Conservation (phyloP, 495 filamentous ascomycete genomes). For the Hyaloscypha hepaticicola region DNA sequence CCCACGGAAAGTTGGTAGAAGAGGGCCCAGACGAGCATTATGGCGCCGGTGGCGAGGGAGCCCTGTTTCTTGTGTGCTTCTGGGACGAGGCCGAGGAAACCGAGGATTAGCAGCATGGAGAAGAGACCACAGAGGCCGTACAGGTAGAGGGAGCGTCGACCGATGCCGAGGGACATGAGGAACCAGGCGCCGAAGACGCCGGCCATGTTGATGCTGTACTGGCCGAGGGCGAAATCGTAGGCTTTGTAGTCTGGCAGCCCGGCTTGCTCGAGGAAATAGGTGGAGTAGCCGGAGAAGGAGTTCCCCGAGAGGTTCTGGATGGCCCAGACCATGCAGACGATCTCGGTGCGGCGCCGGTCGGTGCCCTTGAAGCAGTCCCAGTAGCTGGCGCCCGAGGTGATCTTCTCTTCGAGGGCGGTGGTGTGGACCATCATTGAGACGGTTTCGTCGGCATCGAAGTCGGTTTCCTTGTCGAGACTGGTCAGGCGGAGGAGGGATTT, state of each 20-base stretch:
- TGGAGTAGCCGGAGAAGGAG: slow-evolving; percentile 78
- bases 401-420: slow-evolving; percentile 69
- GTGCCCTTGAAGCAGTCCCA: slow-evolving; percentile 74
- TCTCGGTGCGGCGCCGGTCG: slow-evolving; percentile 74
- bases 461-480: slow-evolving; percentile 50
- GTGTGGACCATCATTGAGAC: slow-evolving; percentile 86
- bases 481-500: slow-evolving; percentile 65
- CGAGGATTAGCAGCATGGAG: slow-evolving; percentile 67
- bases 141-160: slow-evolving; percentile 70
- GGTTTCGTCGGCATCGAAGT: slow-evolving; percentile 73
- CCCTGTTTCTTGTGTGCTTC: slow-evolving; percentile 50
- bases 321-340: slow-evolving; percentile 77
- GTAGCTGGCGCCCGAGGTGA: slow-evolving; percentile 67
- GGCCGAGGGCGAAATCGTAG: slow-evolving; percentile 70
- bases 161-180: slow-evolving; percentile 67
- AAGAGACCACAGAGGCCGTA: slow-evolving; percentile 65
- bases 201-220: slow-evolving; percentile 73
- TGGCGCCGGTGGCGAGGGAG: slow-evolving; percentile 65
- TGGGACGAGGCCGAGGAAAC: slow-evolving; percentile 67
- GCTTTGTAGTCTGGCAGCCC: slow-evolving; percentile 58
- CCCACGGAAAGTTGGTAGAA: slow-evolving; percentile 77
- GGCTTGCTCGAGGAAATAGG: slow-evolving; percentile 72
- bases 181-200: slow-evolving; percentile 74
- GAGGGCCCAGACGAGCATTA: slow-evolving; percentile 71
- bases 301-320: slow-evolving; percentile 81